Evolutionary conservation across 2,329 filamentous ascomycete genomes (phyloP), one percentile per base, ranked within the genome.

Genomic region (Xylaria sp.): DNA sequence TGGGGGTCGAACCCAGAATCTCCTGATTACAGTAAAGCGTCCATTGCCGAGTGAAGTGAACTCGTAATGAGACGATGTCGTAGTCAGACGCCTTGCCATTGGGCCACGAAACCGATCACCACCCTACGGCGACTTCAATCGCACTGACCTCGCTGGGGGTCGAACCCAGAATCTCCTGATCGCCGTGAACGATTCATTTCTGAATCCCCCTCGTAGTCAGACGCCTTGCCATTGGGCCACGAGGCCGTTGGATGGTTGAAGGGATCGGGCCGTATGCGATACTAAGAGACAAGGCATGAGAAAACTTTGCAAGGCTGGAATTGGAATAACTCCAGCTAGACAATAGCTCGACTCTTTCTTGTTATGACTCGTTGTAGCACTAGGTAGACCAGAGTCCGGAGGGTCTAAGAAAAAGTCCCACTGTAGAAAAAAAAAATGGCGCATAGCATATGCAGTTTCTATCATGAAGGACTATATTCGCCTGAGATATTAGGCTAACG

Each of bases 41-140:
- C 41, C 13, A 55, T 30, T 34, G 2, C 36, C 15, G 18, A 8
- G 39, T 18, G n/a, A n/a, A n/a, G 6, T 2, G 15, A 5, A 8
- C 34, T 39, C 34, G 12, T 45, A 20, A 20, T 56, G 30, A 48
- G 28, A 39, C 34, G 23, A 15, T 45, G 30, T 81, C 78, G 79
- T 81, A 81, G 80, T 81, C 79, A 81, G 78, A 81, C 79, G 79
- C 79, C 79, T 80, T 81, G 79, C 75, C 79, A 81, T 79, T 79
- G 77, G 77, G 76, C 78, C 77, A 81, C 66, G 61, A 67, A 57
- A 39, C 34, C 34, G 34, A 39, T 39, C 34, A 39, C 34, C 34
- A 39, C 34, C 13, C 34, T 39, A 39, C 13, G 34, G 34, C 15
- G 34, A 36, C 34, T 39, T 39, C 34, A 13, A 39, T 39, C 12